phyloP scores from a whole-genome alignment of 768 basidiomycete species.

The Trichaptum fuscoviolaceum region DNA sequence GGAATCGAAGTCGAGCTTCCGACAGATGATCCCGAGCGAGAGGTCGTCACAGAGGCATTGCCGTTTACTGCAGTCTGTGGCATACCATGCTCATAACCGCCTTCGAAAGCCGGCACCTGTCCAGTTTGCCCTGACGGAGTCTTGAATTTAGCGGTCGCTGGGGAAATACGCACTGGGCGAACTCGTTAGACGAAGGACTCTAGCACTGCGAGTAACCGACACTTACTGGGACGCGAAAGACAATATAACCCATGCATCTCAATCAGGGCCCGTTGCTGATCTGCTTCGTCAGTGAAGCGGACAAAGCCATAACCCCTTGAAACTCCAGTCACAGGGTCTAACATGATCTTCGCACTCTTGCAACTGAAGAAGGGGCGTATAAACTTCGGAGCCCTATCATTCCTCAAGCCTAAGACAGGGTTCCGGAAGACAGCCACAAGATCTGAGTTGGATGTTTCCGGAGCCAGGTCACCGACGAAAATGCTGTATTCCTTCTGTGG shows the following conservation, averaged over 20 bases:
- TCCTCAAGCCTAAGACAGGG: slow-evolving; percentile 78
- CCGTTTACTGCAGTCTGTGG: background rate
- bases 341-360: slow-evolving; percentile 94
- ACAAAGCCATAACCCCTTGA: slow-evolving; percentile 93
- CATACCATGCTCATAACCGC: background rate
- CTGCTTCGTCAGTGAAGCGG: slow-evolving; percentile 81
- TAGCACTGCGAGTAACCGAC: slow-evolving; percentile 5
- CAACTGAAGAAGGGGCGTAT: slow-evolving; percentile 87
- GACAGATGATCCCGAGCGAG: slow-evolving; percentile 3
- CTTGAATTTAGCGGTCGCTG: slow-evolving; percentile 85
- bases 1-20: slow-evolving; percentile 3
- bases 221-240: slow-evolving; percentile 80
- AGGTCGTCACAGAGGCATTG: background rate
- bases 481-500: slow-evolving; percentile 87
- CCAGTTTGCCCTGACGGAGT: slow-evolving; percentile 33
- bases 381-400: slow-evolving; percentile 83
- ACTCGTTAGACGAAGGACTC: slow-evolving; percentile 17
- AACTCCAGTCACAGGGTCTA: slow-evolving; percentile 84
- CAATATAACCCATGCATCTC: slow-evolving; percentile 93
- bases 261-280: slow-evolving; percentile 84
- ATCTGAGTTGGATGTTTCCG: slow-evolving; percentile 92
- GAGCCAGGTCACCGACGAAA: slow-evolving; percentile 90
- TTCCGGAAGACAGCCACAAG: slow-evolving; percentile 91
- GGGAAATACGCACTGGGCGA: slow-evolving; percentile 77
- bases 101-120: background rate